These are phyloP conservation scores for Diversispora epigaea DNA, from an alignment of 192 early-diverging fungal species.

Conservation along the genomic window DNA sequence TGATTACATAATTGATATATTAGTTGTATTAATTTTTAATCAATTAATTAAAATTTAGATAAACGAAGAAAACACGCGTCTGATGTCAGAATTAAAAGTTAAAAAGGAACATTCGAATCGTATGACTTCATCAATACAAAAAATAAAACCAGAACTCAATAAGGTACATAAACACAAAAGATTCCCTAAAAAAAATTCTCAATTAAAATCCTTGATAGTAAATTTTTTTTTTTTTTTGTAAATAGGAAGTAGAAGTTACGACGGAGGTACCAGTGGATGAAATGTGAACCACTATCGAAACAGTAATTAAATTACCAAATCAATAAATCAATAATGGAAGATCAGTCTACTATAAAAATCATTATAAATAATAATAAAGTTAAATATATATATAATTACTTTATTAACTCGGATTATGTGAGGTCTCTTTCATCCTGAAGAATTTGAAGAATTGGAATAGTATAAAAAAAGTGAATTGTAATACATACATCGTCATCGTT, in stretches of 20 bases:
- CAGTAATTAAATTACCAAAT: neutral
- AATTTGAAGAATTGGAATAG: too few species aligned
- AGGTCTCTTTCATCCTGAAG: too few species aligned
- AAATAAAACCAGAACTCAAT: neutral
- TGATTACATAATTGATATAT: neutral
- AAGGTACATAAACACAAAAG: neutral
- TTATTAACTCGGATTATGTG: too few species aligned
- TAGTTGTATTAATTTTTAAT: neutral
- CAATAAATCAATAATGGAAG: too few species aligned
- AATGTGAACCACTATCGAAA: neutral
- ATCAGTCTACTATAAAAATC: too few species aligned
- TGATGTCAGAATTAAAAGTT: neutral
- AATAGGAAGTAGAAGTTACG: neutral
- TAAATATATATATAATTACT: too few species aligned
- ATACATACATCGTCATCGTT: too few species aligned
- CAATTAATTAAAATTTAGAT: neutral
- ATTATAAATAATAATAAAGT: too few species aligned
- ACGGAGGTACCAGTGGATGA: conserved; percentile 7
- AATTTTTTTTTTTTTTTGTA: neutral
- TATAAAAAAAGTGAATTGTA: too few species aligned
- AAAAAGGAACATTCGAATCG: neutral
- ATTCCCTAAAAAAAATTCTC: neutral
- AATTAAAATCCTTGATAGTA: neutral
- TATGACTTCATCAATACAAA: neutral
- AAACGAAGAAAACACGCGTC: neutral